Conservation (phyloP, 1,139 yeast genomes). For the Blastobotrys capitulatus region DNA sequence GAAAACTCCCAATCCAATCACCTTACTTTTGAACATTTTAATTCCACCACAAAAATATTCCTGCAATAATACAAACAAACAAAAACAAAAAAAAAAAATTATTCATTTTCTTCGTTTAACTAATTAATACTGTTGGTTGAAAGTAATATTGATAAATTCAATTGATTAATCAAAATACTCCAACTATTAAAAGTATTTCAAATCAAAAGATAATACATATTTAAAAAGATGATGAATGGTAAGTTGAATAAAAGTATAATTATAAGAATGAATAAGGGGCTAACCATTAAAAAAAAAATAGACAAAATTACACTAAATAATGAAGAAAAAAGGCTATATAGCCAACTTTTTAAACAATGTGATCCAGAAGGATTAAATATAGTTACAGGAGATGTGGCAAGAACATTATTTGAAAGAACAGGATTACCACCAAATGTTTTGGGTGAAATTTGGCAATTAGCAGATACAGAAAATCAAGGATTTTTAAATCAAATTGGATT, state of each 20-base stretch:
- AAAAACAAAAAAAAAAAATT: too few relatives aligned
- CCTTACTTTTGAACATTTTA: too few relatives aligned
- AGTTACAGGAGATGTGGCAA: constrained; percentile 88
- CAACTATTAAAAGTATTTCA: too few relatives aligned
- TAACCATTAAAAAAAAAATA: not conserved
- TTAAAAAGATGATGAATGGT: not conserved
- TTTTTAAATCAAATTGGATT: constrained; percentile 79
- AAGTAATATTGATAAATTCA: too few relatives aligned
- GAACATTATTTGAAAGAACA: constrained; percentile 77
- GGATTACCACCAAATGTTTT: constrained; percentile 72
- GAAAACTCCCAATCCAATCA: too few relatives aligned
- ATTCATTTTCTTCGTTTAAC: too few relatives aligned
- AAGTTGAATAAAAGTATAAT: not conserved
- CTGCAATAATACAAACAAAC: too few relatives aligned
- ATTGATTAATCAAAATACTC: too few relatives aligned
- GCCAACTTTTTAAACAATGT: constrained; percentile 68
- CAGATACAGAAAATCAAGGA: constrained; percentile 82
- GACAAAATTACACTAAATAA: constrained; percentile 44
- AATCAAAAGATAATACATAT: not conserved
- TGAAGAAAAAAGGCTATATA: constrained; percentile 72
- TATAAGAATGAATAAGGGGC: not conserved
- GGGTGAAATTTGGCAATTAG: constrained; percentile 92
- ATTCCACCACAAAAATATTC: too few relatives aligned
- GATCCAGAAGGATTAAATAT: constrained; percentile 78
- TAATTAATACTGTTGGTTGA: too few relatives aligned